A percentile compares a stretch with the other conserved stretches of the same genome.
Evolutionary conservation across 805 yeast species (phyloP).

Genomic region (Yamadazyma sp.): DNA sequence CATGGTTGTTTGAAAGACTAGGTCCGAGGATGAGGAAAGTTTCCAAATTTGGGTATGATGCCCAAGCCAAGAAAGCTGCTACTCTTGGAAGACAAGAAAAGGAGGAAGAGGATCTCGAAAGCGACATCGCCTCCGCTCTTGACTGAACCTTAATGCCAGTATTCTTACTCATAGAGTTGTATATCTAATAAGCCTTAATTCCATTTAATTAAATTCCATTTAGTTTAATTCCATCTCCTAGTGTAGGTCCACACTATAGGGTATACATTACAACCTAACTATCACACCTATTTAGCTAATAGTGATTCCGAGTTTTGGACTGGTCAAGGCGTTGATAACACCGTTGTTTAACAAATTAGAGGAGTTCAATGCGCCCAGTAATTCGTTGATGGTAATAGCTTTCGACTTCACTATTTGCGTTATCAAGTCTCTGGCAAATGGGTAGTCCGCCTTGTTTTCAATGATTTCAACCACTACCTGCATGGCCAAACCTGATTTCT

Average conservation of each 20-base stretch:
- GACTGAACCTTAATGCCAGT: neutral
- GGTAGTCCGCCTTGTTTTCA: constrained; percentile 21
- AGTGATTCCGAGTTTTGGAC: constrained; percentile 19
- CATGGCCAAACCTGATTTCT: constrained; percentile 28
- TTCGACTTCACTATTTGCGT: constrained; percentile 21
- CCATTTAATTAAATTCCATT: no score
- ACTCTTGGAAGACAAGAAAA: neutral
- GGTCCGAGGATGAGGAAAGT: constrained; percentile 57
- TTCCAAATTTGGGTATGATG: constrained; percentile 59
- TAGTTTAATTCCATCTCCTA: no score
- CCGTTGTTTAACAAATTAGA: constrained; percentile 20
- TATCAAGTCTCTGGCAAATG: constrained; percentile 27
- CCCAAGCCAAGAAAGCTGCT: constrained; percentile 1
- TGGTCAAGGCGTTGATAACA: constrained; percentile 15
- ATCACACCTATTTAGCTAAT: constrained; percentile 9
- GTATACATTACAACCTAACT: constrained; percentile 2
- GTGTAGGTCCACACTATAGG: no score
- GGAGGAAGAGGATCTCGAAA: constrained; percentile 3
- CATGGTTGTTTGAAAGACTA: constrained; percentile 62
- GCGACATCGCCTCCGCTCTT: constrained; percentile 2
- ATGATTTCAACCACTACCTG: constrained; percentile 25
- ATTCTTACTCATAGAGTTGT: neutral
- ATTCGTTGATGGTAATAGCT: constrained; percentile 19
- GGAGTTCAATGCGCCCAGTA: constrained; percentile 17
- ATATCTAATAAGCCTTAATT: neutral